Base-by-base conservation (phyloP, 2,329 filamentous ascomycete species). In the Acrocalymma vagum region DNA sequence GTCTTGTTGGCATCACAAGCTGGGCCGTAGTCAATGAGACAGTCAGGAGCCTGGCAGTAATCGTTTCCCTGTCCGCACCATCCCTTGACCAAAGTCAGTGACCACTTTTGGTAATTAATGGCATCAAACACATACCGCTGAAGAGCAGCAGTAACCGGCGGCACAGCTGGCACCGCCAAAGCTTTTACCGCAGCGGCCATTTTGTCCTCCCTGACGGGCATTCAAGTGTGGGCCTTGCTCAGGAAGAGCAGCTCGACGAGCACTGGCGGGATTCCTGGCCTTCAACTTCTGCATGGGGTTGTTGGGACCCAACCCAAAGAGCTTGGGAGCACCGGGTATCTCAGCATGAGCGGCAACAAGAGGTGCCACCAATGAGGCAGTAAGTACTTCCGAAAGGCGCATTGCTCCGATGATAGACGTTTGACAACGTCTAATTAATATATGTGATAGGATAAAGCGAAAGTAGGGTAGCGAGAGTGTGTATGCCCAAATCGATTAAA, bases 21-120 rank as follows among this genome's bases (percentile, higher is more conserved):
- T 9, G 81, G 73, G 4, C 80, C 81, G 42, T 78, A 86, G 49
- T 80, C 70, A 53, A 84, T 79, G 55, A 80, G 77, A 58, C 83
- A 86, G 44, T 83, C 77, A 1, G 83, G 83, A 11, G 81, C 78
- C 11, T 72, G 71, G 67, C 83, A 86, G 63, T 84, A 83, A 0
- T 79, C 74, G 4, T 65, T 60, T 3, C 73, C 75, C 16, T 62
- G 72, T 28, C 81, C 81, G 48, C 82, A 85, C 72, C 78, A 83
- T 26, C 68, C 68, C 49, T 66, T 11, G 10, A 37, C 22, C 25
- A 7, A 6, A 10, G 24, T 55, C 15, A 49, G 42, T 13, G 33
- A 33, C 16, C 14, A 15, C 9, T n/a, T 15, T 7, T 20, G 16
- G 10, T 13, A 11, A 8, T 15, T 13, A n/a, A 16, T 11, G 15